Evolutionary conservation across 352 stramenopile genomes (phyloP).

Genomic region (Pythium rhizo-oryzae): DNA sequence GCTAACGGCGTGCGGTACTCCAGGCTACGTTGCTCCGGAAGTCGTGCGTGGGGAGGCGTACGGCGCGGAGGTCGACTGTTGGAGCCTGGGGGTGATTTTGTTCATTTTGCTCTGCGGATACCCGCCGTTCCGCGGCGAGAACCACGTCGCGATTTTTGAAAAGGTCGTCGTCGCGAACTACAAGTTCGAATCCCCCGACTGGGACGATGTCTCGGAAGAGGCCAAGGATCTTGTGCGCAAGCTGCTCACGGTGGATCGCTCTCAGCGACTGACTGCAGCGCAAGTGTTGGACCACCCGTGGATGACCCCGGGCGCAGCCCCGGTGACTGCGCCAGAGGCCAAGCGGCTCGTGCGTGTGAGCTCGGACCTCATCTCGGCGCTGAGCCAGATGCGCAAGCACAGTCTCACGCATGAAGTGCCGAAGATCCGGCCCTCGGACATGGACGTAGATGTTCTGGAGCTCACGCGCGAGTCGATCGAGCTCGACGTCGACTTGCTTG

Average conservation of each 20-base stretch:
- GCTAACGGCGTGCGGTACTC: constrained; percentile 81
- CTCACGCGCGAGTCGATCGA: constrained; percentile 56
- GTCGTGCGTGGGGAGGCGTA: constrained; percentile 90
- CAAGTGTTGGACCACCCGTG: constrained; percentile 78
- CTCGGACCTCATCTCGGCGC: constrained; percentile 65
- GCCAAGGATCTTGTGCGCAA: constrained; percentile 96
- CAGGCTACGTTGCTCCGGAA: constrained; percentile 94
- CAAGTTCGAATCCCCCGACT: constrained; percentile 91
- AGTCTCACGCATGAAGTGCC: constrained; percentile 66
- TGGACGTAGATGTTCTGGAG: constrained; percentile 70
- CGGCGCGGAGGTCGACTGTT: constrained; percentile 92
- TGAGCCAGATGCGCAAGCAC: constrained; percentile 80
- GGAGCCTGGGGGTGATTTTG: constrained; percentile 94
- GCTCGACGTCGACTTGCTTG: constrained; percentile 64
- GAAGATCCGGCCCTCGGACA: constrained; percentile 74
- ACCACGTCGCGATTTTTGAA: constrained; percentile 69
- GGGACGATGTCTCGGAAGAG: constrained; percentile 93
- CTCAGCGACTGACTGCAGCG: constrained; percentile 62
- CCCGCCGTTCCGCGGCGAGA: constrained; percentile 80
- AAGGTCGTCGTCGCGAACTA: constrained; percentile 87
- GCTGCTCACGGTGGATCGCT: constrained; percentile 91
- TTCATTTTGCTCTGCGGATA: constrained; percentile 95
- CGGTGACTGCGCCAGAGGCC: constrained; percentile 33
- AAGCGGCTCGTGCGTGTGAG: constrained; percentile 33
- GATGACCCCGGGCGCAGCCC: constrained; percentile 54